Evolutionary conservation across 2,329 filamentous ascomycete species (phyloP).

Genomic region (Neocucurbitaria cava): DNA sequence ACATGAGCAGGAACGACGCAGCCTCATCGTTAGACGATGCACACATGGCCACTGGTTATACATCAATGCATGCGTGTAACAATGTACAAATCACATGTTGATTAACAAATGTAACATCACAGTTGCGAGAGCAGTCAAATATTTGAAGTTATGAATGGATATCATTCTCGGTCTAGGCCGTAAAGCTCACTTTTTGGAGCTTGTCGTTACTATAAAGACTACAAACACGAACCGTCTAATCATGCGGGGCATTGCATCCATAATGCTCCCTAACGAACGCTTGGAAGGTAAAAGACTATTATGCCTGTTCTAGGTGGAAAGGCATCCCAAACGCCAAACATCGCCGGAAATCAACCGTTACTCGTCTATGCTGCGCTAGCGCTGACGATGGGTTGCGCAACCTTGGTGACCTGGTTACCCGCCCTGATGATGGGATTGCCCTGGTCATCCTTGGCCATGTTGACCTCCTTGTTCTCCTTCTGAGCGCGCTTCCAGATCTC

Average conservation of each 20-base stretch:
- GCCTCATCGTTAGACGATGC: neutral
- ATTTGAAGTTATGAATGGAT: constrained; percentile 14
- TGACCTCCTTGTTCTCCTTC: constrained; percentile 70
- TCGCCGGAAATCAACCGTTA: constrained; percentile 30
- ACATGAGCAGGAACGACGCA: neutral
- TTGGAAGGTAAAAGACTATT: constrained; percentile 35
- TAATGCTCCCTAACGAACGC: constrained; percentile 37
- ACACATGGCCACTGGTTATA: too few relatives aligned
- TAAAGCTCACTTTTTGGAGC: constrained; percentile 29
- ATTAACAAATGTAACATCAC: neutral
- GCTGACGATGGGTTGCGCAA: constrained; percentile 78
- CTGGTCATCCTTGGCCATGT: constrained; percentile 78
- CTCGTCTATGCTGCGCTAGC: constrained; percentile 76
- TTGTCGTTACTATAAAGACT: constrained; percentile 24
- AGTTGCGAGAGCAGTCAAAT: neutral
- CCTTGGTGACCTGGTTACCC: constrained; percentile 83
- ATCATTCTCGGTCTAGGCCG: constrained; percentile 28
- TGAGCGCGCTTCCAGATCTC: constrained; percentile 55
- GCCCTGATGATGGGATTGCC: constrained; percentile 86
- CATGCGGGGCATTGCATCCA: constrained; percentile 21
- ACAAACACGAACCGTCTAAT: constrained; percentile 41
- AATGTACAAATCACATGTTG: neutral
- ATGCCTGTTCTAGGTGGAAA: constrained; percentile 27
- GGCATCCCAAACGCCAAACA: constrained; percentile 42
- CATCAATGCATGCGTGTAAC: too few relatives aligned